phyloP scores from a whole-genome alignment of 805 yeast genomes.

The Wickerhamiella musiphila region DNA sequence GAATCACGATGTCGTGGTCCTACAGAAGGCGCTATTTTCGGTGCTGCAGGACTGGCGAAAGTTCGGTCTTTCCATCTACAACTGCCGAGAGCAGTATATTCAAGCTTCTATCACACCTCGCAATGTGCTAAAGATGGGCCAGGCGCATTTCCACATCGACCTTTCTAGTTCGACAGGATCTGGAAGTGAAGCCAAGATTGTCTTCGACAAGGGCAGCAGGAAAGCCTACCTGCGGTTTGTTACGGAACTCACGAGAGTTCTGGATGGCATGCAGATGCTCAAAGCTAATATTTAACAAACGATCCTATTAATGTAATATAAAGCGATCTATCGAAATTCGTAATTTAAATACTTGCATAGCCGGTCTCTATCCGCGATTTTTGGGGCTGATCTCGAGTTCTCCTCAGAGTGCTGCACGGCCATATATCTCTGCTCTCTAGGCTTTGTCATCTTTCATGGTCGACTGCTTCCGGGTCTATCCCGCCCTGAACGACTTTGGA shows the following conservation, averaged over 20 bases:
- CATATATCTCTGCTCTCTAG: no score
- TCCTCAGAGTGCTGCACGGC: no score
- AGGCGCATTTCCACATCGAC: constrained; percentile 17
- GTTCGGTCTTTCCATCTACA: constrained; percentile 22
- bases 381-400: no score
- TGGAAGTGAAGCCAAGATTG: constrained; percentile 14
- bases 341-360: no score
- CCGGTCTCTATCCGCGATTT: no score
- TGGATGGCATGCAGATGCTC: constrained; percentile 8
- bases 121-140: constrained; percentile 21
- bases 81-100: constrained; percentile 16
- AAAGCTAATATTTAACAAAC: no score
- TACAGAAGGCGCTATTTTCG: constrained; percentile 18
- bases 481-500: constrained; percentile 80
- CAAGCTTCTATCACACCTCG: constrained; percentile 19
- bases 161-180: constrained; percentile 9
- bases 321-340: no score
- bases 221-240: constrained; percentile 17
- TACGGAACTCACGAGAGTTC: constrained; percentile 17
- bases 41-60: constrained; percentile 22
- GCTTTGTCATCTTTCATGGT: no score
- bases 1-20: constrained; percentile 14
- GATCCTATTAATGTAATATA: no score
- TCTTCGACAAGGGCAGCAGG: constrained; percentile 18
- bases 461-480: constrained; percentile 26